These are phyloP conservation scores for Kodamaea hsintzibuensis DNA, from an alignment of 805 yeast species.

Conservation along the genomic window DNA sequence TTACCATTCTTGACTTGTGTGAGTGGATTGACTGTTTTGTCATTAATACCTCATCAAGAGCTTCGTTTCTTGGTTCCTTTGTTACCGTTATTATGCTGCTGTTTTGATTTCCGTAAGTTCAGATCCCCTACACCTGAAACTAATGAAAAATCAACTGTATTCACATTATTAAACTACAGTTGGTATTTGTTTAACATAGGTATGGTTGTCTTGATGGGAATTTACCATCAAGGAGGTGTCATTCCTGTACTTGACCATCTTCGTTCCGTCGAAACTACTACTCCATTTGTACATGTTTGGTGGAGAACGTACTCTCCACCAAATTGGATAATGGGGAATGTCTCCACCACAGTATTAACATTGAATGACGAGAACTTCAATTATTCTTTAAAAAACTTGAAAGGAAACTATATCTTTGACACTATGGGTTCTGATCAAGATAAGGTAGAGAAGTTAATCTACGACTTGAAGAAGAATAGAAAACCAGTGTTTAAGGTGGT, in stretches of 20 bases:
- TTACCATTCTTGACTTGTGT: constrained; percentile 59
- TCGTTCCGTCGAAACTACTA: constrained; percentile 10
- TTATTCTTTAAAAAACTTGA: constrained; percentile 8
- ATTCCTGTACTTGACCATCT: constrained; percentile 59
- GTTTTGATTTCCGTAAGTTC: constrained; percentile 47
- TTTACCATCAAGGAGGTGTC: constrained; percentile 88
- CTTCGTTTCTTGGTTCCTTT: constrained; percentile 81
- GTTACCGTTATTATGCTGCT: constrained; percentile 66
- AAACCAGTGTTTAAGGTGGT: constrained; percentile 13
- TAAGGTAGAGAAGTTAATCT: constrained; percentile 21
- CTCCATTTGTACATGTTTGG: constrained; percentile 56
- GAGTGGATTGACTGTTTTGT: constrained; percentile 63
- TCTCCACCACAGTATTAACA: constrained; percentile 11
- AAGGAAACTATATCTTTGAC: constrained; percentile 33
- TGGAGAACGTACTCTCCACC: constrained; percentile 97
- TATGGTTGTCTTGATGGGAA: constrained; percentile 70
- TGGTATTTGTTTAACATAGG: constrained; percentile 69
- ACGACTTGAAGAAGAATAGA: constrained; percentile 7
- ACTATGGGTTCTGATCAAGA: constrained; percentile 47
- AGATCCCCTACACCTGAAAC: not conserved
- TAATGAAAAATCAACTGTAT: constrained; percentile 9
- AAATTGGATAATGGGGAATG: constrained; percentile 66
- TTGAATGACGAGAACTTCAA: constrained; percentile 14
- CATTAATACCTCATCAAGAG: constrained; percentile 89
- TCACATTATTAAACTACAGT: constrained; percentile 26